These are phyloP conservation scores for Prosopis cineraria DNA, from an alignment of 306 rosid genomes.

Conservation along the genomic window DNA sequence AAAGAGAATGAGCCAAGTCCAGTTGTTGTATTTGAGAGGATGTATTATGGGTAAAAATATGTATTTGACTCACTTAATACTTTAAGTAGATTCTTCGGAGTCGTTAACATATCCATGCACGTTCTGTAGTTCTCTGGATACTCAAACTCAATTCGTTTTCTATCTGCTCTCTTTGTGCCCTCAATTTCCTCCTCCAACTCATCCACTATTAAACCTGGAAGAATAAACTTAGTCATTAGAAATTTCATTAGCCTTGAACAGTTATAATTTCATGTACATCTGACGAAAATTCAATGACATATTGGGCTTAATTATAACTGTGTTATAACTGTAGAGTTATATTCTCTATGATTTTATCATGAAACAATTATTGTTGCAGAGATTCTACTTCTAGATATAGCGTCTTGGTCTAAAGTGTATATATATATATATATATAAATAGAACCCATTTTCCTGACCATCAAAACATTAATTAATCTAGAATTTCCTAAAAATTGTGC, in stretches of 20 bases:
- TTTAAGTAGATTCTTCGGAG: slow-evolving; percentile 25
- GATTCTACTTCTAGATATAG: not conserved
- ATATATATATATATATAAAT: no score
- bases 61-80: slow-evolving; percentile 33
- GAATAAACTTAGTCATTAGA: not conserved
- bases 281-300: not conserved
- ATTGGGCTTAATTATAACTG: not conserved
- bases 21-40: no score
- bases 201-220: slow-evolving; percentile 44
- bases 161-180: not conserved
- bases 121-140: slow-evolving; percentile 45
- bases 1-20: no score
- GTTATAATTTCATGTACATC: no score
- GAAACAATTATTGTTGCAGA: not conserved
- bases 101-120: slow-evolving; percentile 30
- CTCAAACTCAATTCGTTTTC: not conserved
- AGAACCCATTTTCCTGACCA: not conserved
- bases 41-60: not conserved
- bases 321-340: not conserved
- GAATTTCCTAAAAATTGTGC: not conserved
- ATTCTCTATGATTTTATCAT: not conserved
- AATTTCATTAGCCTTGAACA: not conserved
- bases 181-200: slow-evolving; percentile 32
- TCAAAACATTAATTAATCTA: not conserved
- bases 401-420: not conserved